Evolutionary conservation across 31 red algal genomes (phyloP), one percentile per base, ranked within the genome.

Genomic region (Odonthalia washingtoniensis): DNA sequence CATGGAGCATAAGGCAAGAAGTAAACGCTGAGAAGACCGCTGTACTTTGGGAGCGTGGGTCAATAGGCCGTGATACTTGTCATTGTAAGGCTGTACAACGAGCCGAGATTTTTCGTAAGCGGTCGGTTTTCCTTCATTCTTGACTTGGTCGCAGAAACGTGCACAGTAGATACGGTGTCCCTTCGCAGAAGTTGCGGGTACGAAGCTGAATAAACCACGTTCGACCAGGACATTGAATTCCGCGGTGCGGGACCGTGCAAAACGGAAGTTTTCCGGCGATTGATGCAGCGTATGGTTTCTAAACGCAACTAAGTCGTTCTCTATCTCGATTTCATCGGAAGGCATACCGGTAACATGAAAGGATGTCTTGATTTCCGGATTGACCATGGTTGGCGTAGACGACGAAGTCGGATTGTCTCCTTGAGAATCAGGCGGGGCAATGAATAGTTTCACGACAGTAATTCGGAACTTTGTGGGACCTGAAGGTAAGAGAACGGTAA

Each of bases 401-500:
- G 67, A 72, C 28, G 67, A 28, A 36, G 42, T 53, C 39, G 38
- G 38, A 36, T 0, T n/a, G 24, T 65, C 30, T 21, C 63, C 38
- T 27, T 63, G n/a, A n/a, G n/a, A n/a, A n/a, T n/a, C 24, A 0
- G 82, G 9, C 16, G 82, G n/a, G n/a, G 3, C 53, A 60, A 52
- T 26, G 62, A 75, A 27, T n/a, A 43, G 69, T 40, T 86, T 75
- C 42, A 75, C 82, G 18, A 75, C 82, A 53, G 82, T 86, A 39
- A 33, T 57, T 21, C 0, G 40, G 69, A 75, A 86, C 0, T 44
- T 75, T 5, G 66, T 86, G 24, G 37, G 82, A 0, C 69, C 69
- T 4, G 24, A 26, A 27, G 82, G 82, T 32, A 75, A 61, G 5
- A 60, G 70, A 39, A 86, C 82, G 18, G 14, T 49, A 27, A 75